phyloP scores from a whole-genome alignment of 495 filamentous ascomycete genomes.

The Aspergillus campestris region DNA sequence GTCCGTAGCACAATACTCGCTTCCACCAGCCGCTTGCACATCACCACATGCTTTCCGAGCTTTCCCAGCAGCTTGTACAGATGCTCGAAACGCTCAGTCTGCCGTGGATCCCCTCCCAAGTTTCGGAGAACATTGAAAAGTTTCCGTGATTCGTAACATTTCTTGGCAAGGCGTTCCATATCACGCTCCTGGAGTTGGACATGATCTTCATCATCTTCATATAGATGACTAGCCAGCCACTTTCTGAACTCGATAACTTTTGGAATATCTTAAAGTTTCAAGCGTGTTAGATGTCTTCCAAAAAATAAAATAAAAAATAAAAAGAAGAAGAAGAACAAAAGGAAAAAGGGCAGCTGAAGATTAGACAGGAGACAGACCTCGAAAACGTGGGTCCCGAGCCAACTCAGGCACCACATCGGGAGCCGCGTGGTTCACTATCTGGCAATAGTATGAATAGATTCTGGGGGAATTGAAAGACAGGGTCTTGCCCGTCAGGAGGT shows the following conservation, averaged over 20 bases:
- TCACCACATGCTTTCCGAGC: constrained; percentile 1
- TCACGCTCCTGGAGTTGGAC: not conserved
- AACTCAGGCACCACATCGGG: not conserved
- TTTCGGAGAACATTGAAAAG: not conserved
- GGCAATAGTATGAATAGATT: not conserved
- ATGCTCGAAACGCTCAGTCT: not conserved
- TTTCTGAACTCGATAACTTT: too few species aligned
- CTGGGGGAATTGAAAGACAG: not conserved
- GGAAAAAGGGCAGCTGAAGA: too few species aligned
- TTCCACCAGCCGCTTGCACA: not conserved
- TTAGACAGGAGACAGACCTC: too few species aligned
- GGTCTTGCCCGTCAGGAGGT: not conserved
- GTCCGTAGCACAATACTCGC: not conserved
- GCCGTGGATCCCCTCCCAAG: not conserved
- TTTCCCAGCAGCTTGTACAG: constrained; percentile 4
- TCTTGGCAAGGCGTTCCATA: not conserved
- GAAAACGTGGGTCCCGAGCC: too few species aligned
- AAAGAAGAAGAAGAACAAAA: too few species aligned
- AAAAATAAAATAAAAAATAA: too few species aligned
- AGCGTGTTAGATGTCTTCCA: too few species aligned
- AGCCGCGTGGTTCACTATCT: not conserved
- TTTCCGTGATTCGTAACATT: not conserved
- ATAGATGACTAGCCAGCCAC: too few species aligned
- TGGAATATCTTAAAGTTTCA: too few species aligned
- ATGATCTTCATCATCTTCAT: too few species aligned